Evolutionary conservation across 768 basidiomycete genomes (phyloP).

Genomic region (Trametes villosa): DNA sequence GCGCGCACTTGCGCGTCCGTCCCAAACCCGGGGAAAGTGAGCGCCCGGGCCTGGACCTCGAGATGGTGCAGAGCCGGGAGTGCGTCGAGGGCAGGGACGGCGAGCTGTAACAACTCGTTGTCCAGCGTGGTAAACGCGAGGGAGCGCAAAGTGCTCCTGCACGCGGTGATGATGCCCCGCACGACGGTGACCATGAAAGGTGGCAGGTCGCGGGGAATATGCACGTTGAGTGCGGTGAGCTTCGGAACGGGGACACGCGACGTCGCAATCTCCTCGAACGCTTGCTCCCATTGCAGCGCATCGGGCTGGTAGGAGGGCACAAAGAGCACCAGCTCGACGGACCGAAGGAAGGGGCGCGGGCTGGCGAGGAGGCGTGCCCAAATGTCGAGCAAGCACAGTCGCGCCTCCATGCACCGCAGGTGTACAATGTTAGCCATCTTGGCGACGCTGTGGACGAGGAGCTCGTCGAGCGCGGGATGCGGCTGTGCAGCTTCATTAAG

Average conservation of each 20-base stretch:
- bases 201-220: not conserved
- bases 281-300: not conserved
- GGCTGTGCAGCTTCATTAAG: not conserved
- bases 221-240: not conserved
- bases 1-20: not conserved
- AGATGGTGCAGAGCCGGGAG: not conserved
- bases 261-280: not conserved
- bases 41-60: not conserved
- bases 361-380: not conserved
- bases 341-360: not conserved
- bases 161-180: not conserved
- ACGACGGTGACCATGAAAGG: not conserved
- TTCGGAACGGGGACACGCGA: not conserved
- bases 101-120: not conserved
- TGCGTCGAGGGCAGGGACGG: not conserved
- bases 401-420: not conserved
- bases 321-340: not conserved
- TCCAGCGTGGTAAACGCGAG: not conserved
- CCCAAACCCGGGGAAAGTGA: not conserved
- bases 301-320: not conserved
- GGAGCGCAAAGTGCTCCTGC: not conserved
- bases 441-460: not conserved
- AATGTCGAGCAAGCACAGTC: not conserved
- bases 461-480: not conserved
- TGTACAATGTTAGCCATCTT: not conserved